Percentiles rank a stretch among this genome's conserved stretches.
Conservation (phyloP, 1,284 basidiomycete species). For the Cutaneotrichosporon cavernicola region DNA sequence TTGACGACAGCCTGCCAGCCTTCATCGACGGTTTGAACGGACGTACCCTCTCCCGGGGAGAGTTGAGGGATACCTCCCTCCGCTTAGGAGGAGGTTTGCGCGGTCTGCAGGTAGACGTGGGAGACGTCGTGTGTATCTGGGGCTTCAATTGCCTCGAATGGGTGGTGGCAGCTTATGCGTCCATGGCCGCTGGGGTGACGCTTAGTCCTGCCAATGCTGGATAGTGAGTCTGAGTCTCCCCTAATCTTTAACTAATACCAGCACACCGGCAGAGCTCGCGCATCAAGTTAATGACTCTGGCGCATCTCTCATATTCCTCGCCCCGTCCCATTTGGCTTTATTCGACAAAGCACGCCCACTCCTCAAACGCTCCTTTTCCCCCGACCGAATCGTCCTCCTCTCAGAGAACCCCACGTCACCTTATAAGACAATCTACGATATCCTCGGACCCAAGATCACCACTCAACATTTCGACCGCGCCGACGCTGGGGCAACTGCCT, state of each 20-base stretch:
- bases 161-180: slow-evolving; percentile 63
- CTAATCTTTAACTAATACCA: background rate
- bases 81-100: slow-evolving; percentile 58
- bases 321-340: slow-evolving; percentile 56
- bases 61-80: slow-evolving; percentile 60
- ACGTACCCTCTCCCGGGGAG: slow-evolving; percentile 59
- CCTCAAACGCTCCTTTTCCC: slow-evolving; percentile 20
- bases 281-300: slow-evolving; percentile 58
- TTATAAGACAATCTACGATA: slow-evolving; percentile 14
- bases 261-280: slow-evolving; percentile 18
- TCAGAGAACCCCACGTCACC: background rate
- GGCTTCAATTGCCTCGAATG: slow-evolving; percentile 62
- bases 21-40: slow-evolving; percentile 68
- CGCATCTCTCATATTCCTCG: slow-evolving; percentile 60
- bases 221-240: slow-evolving; percentile 29
- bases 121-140: slow-evolving; percentile 46
- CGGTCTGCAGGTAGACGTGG: slow-evolving; percentile 42
- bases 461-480: slow-evolving; percentile 10
- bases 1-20: slow-evolving; percentile 55
- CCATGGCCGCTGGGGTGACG: slow-evolving; percentile 46
- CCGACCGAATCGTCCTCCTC: slow-evolving; percentile 36
- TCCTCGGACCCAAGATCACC: background rate
- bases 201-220: slow-evolving; percentile 46
- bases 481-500: slow-evolving; percentile 4
- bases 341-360: slow-evolving; percentile 32